Evolutionary conservation across 305 asterid species (phyloP), one percentile per base, ranked within the genome.

Genomic region (Fraxinus latifolia): DNA sequence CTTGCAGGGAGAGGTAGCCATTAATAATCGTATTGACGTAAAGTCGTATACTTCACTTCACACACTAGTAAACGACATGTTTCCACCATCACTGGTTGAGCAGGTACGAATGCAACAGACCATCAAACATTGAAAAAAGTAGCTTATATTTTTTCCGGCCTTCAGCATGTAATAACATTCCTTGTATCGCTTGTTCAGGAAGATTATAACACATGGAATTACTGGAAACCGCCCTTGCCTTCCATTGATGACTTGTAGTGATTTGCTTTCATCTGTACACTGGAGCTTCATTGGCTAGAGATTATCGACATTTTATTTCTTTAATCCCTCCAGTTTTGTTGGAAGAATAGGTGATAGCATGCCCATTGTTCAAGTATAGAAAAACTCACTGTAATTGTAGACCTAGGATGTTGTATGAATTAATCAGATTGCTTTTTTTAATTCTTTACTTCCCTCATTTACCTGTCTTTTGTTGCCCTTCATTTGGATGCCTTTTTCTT

Each of bases 1-100:
- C 23, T 80, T 86, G 32, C 91, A 96, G 99, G 99, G 99, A 1
- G 99, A 96, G 90, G 98, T 96, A 89, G 98, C 98, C 77, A 95
- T 95, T 85, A 96, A 92, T 84, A 89, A 94, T 82, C 93, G 95
- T 17, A 87, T 93, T 2, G 97, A 96, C 42, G 97, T 92, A 80
- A 96, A 93, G 78, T 92, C 99, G 1, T 96, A 96, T 88, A 96
- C 98, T 44, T 96, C 98, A 3, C 82, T 96, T 76, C 98, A 95
- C 90, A 96, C 98, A 0, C 86, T 96, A 50, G 99, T 95, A 79
- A 84, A 96, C 36, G 98, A 96, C 90, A 96, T 96, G 98, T 96
- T 96, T 88, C 98, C 99, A 0, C 97, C 99, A 1, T 93, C 98
- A 39, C 80, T 96, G 83, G 92, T 89, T 15, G 99, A 95, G 90